Conservation (phyloP, 768 basidiomycete species). For the Suillus ampliporus region DNA sequence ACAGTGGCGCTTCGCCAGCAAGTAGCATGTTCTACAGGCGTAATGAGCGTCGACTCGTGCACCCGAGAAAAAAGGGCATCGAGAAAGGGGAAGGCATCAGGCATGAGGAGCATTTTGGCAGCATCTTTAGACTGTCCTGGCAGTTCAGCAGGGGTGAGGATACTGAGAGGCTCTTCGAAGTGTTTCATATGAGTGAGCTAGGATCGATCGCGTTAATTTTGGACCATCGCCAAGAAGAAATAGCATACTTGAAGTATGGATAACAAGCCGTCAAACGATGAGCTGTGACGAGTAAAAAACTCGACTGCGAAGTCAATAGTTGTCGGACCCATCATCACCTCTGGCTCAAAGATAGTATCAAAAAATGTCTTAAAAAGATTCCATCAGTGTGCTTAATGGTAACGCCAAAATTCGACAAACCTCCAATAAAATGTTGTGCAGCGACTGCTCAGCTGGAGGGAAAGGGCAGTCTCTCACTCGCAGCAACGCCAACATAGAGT, state of each 20-base stretch:
- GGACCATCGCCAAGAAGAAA: not conserved
- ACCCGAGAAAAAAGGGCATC: slow-evolving; percentile 45
- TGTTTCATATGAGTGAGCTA: slow-evolving; percentile 75
- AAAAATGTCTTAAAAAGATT: slow-evolving; percentile 63
- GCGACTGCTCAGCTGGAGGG: slow-evolving; percentile 51
- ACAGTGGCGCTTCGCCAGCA: slow-evolving; percentile 35
- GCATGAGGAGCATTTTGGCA: slow-evolving; percentile 19
- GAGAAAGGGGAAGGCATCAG: slow-evolving; percentile 39
- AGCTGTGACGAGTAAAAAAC: slow-evolving; percentile 58
- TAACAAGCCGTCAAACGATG: slow-evolving; percentile 60
- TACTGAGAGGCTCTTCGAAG: slow-evolving; percentile 64
- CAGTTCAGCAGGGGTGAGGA: slow-evolving; percentile 26
- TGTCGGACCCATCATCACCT: slow-evolving; percentile 64
- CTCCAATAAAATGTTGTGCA: slow-evolving; percentile 61
- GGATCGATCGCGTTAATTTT: slow-evolving; percentile 7
- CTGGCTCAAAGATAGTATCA: slow-evolving; percentile 61
- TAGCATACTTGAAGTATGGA: slow-evolving; percentile 65
- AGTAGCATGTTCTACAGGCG: slow-evolving; percentile 20
- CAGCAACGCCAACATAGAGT: slow-evolving; percentile 61
- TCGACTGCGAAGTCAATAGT: slow-evolving; percentile 61
- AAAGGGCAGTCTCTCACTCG: slow-evolving; percentile 57
- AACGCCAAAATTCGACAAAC: slow-evolving; percentile 39
- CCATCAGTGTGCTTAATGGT: slow-evolving; percentile 3
- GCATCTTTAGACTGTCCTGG: slow-evolving; percentile 9
- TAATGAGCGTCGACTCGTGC: slow-evolving; percentile 23